phyloP scores from a whole-genome alignment of 2,329 filamentous ascomycete genomes.

The Fusarium fujikuroi region DNA sequence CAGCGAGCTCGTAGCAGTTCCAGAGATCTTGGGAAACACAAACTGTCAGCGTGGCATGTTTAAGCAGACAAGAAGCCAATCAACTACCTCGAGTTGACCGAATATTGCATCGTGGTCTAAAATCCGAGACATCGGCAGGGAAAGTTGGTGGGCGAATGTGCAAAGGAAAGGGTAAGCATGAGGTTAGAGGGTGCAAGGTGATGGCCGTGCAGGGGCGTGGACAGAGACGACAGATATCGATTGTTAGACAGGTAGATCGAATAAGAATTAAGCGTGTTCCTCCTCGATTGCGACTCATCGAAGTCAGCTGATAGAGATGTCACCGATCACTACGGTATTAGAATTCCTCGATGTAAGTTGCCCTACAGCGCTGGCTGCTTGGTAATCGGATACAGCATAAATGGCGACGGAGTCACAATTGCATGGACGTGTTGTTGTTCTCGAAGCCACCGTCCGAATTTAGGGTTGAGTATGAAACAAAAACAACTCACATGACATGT shows the following conservation, averaged over 20 bases:
- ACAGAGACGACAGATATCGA: constrained; percentile 3
- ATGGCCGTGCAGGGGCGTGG: constrained; percentile 19
- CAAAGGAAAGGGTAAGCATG: constrained; percentile 7
- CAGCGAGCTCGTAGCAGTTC: constrained; percentile 8
- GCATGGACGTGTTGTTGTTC: background rate
- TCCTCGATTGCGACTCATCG: constrained; percentile 14
- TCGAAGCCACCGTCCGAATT: background rate
- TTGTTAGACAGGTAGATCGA: constrained; percentile 34
- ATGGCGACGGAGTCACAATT: background rate
- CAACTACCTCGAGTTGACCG: constrained; percentile 42
- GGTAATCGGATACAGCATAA: background rate
- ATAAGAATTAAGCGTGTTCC: constrained; percentile 33
- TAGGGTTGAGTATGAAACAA: background rate
- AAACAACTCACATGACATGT: background rate
- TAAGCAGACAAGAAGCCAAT: constrained; percentile 39
- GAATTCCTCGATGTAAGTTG: background rate
- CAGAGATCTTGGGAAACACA: constrained; percentile 19
- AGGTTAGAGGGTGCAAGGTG: constrained; percentile 30
- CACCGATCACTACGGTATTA: background rate
- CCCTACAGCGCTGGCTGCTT: constrained; percentile 5
- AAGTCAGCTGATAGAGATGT: constrained; percentile 22
- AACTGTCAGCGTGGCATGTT: constrained; percentile 16
- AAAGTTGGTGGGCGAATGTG: constrained; percentile 22
- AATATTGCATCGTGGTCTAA: constrained; percentile 24
- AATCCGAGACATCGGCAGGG: constrained; percentile 2